phyloP scores from a whole-genome alignment of 2,329 filamentous ascomycete genomes.

The Sphaerulina vaccinii region DNA sequence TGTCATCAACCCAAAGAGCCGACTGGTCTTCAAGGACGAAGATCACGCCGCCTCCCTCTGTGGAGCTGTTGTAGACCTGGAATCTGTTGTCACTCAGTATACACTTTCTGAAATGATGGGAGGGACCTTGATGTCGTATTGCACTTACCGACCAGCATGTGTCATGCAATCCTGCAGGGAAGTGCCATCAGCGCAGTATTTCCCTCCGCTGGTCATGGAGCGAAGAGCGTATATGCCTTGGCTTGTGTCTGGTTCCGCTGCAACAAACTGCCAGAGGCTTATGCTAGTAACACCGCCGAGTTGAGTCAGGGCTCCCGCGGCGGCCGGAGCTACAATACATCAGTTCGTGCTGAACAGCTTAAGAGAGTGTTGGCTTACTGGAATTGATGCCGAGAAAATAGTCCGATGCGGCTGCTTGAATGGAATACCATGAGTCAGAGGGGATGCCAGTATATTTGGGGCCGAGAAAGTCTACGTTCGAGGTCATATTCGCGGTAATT shows the following conservation, averaged over 20 bases:
- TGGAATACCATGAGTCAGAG: constrained; percentile 13
- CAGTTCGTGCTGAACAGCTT: not conserved
- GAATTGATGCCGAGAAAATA: constrained; percentile 14
- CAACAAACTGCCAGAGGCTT: constrained; percentile 14
- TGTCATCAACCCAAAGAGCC: constrained; percentile 4
- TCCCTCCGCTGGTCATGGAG: constrained; percentile 10
- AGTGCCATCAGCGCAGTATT: not conserved
- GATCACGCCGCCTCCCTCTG: constrained; percentile 4
- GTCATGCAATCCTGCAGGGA: constrained; percentile 4
- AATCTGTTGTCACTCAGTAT: not conserved
- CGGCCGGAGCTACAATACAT: not conserved
- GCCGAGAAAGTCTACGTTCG: constrained; percentile 4
- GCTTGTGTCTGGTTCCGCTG: constrained; percentile 7
- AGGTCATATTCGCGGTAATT: not conserved
- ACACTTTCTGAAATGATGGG: not conserved
- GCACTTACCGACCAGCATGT: constrained; percentile 10
- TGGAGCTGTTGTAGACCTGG: constrained; percentile 10
- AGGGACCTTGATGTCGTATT: not conserved
- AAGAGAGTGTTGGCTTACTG: not conserved
- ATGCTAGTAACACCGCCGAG: constrained; percentile 10
- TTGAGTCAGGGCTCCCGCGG: constrained; percentile 1
- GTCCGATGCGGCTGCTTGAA: constrained; percentile 14
- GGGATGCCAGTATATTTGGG: constrained; percentile 1
- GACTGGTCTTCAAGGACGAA: constrained; percentile 3
- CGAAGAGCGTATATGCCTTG: constrained; percentile 15